phyloP scores from a whole-genome alignment of 495 filamentous ascomycete genomes.

The Oidiodendron maius region DNA sequence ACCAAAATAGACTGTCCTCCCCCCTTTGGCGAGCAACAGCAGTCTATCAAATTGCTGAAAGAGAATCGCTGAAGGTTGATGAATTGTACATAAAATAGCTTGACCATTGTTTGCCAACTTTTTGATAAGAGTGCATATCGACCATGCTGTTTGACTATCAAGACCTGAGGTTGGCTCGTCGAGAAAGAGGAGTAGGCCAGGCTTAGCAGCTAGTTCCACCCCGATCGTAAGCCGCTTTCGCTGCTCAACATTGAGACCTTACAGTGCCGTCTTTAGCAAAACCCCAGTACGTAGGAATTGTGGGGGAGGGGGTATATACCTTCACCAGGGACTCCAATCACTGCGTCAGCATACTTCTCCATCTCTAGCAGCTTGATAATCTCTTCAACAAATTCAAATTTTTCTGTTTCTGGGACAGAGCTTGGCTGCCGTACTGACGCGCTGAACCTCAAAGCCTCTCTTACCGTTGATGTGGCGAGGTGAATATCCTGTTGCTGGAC shows the following conservation, averaged over 20 bases:
- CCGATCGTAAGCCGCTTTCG: conserved; percentile 87
- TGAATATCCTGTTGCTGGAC: conserved; percentile 47
- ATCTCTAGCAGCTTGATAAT: conserved; percentile 63
- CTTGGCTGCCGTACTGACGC: conserved; percentile 36
- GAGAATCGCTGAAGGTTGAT: conserved; percentile 83
- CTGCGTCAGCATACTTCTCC: conserved; percentile 72
- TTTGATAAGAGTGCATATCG: conserved; percentile 76
- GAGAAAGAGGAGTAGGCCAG: conserved; percentile 76
- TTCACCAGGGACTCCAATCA: conserved; percentile 64
- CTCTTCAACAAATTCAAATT: conserved; percentile 51
- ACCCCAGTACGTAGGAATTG: no score
- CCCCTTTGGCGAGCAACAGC: conserved; percentile 60
- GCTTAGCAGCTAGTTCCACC: conserved; percentile 86
- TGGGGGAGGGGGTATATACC: no score
- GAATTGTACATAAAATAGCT: conserved; percentile 87
- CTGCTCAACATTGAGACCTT: conserved; percentile 47
- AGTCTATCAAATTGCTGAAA: conserved; percentile 86
- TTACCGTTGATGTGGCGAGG: conserved; percentile 74
- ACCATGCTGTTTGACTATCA: conserved; percentile 76
- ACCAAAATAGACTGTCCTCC: conserved; percentile 71
- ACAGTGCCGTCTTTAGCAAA: no score
- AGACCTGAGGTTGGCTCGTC: conserved; percentile 87
- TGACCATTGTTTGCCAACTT: conserved; percentile 78
- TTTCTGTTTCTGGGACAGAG: conserved; percentile 33
- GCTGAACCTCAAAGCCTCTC: conserved; percentile 51